These are phyloP conservation scores for Boletales sp. DNA, from an alignment of 768 basidiomycete species.

Conservation along the genomic window DNA sequence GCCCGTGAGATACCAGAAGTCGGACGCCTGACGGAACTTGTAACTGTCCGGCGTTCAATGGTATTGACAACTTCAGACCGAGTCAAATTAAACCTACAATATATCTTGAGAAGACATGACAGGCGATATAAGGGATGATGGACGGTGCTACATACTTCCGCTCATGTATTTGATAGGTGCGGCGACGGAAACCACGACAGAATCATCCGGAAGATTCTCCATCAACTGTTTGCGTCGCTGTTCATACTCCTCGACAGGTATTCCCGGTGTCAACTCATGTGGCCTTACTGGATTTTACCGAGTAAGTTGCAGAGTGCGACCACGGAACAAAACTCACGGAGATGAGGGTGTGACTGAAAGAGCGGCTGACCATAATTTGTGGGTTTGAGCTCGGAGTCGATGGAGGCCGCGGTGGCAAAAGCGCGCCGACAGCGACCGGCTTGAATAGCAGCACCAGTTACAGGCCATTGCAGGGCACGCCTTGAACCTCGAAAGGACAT, in stretches of 20 bases:
- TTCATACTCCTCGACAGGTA: constrained; percentile 76
- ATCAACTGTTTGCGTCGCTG: constrained; percentile 64
- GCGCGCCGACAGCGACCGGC: constrained; percentile 11
- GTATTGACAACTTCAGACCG: neutral
- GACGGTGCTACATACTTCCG: constrained; percentile 50
- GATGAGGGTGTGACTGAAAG: constrained; percentile 75
- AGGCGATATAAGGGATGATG: constrained; percentile 4
- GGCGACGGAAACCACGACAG: constrained; percentile 72
- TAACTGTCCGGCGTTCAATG: constrained; percentile 53
- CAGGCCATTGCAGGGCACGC: constrained; percentile 9
- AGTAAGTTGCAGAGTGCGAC: constrained; percentile 2
- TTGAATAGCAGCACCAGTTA: neutral
- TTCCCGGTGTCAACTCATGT: constrained; percentile 80
- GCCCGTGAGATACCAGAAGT: constrained; percentile 96
- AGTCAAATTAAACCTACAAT: constrained; percentile 53
- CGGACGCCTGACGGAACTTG: constrained; percentile 89
- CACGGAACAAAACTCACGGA: constrained; percentile 42
- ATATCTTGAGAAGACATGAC: constrained; percentile 45
- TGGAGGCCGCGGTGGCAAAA: constrained; percentile 33
- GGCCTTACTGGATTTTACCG: constrained; percentile 40
- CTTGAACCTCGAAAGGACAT: constrained; percentile 21
- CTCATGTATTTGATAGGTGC: constrained; percentile 86
- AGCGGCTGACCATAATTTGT: constrained; percentile 79
- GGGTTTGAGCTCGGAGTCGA: constrained; percentile 50
- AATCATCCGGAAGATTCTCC: constrained; percentile 66